A percentile compares a stretch with the other conserved stretches of the same genome.
phyloP scores from a whole-genome alignment of 768 basidiomycete genomes.

The Crucibulum laeve region DNA sequence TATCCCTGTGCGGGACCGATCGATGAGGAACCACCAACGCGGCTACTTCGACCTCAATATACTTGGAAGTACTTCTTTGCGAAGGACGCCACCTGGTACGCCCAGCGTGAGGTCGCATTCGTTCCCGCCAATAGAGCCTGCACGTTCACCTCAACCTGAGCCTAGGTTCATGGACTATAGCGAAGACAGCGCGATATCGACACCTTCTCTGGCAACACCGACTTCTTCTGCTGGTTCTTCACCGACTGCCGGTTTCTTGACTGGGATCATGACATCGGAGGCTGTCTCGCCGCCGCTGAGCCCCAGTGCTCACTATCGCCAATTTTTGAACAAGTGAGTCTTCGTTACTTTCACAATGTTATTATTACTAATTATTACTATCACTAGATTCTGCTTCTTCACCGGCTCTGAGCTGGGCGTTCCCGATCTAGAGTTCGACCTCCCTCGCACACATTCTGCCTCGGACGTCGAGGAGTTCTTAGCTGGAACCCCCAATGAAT shows the following conservation, averaged over 20 bases:
- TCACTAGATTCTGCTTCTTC: conserved; percentile 73
- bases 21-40: conserved; percentile 49
- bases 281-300: conserved; percentile 14
- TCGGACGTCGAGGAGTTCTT: conserved; percentile 54
- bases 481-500: conserved; percentile 24
- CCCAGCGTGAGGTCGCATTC: conserved; percentile 18
- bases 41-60: conserved; percentile 47
- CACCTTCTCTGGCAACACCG: conserved; percentile 42
- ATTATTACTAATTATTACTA: conserved; percentile 5
- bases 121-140: conserved; percentile 21
- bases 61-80: conserved; percentile 24
- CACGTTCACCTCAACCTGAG: not conserved
- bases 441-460: conserved; percentile 39
- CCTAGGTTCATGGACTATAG: conserved; percentile 12
- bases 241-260: conserved; percentile 13
- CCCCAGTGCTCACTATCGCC: conserved; percentile 46
- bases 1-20: conserved; percentile 11
- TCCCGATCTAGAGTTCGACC: conserved; percentile 6
- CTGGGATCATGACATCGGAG: conserved; percentile 9
- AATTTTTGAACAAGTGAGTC: conserved; percentile 63
- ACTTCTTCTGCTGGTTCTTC: conserved; percentile 37
- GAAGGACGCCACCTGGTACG: conserved; percentile 46
- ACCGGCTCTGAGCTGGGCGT: conserved; percentile 46
- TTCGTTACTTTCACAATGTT: not conserved
- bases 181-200: conserved; percentile 33